These are phyloP conservation scores for Cinchona pubescens DNA, from an alignment of 257 asterid species.

Conservation along the genomic window DNA sequence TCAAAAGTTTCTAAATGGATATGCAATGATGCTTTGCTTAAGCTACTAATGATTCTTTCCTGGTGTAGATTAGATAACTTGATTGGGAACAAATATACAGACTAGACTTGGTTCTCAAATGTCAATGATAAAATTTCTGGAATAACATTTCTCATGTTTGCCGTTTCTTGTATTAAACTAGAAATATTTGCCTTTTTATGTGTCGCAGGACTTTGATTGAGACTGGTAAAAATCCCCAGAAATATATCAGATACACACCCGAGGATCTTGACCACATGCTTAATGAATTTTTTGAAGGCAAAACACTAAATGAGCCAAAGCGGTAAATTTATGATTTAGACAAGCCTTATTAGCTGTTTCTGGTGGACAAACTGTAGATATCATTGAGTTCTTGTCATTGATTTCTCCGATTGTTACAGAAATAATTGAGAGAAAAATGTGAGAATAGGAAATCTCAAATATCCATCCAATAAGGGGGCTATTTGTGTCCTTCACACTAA, in stretches of 20 bases:
- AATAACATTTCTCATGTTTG: background rate
- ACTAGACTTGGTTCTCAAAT: background rate
- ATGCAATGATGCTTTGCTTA: background rate
- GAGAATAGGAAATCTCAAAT: background rate
- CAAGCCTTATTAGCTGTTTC: background rate
- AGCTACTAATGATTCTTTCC: no score
- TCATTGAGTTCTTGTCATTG: background rate
- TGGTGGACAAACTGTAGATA: background rate
- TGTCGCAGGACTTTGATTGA: constrained; percentile 80
- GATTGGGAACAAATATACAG: no score
- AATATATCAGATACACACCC: constrained; percentile 87
- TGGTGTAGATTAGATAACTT: background rate
- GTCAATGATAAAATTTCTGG: background rate
- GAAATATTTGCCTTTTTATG: constrained; percentile 5
- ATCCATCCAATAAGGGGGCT: constrained; percentile 9
- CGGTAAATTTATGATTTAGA: constrained; percentile 42
- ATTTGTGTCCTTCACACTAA: background rate
- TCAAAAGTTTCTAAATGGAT: background rate
- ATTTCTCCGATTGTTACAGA: background rate
- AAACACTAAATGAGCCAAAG: constrained; percentile 74
- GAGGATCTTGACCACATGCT: constrained; percentile 99
- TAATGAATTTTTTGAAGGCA: constrained; percentile 97
- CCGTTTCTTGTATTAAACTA: background rate
- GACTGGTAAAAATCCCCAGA: constrained; percentile 88
- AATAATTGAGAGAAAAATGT: background rate